Base-by-base conservation (phyloP, 2,329 filamentous ascomycete genomes). In the Dothiorella sarmentorum region DNA sequence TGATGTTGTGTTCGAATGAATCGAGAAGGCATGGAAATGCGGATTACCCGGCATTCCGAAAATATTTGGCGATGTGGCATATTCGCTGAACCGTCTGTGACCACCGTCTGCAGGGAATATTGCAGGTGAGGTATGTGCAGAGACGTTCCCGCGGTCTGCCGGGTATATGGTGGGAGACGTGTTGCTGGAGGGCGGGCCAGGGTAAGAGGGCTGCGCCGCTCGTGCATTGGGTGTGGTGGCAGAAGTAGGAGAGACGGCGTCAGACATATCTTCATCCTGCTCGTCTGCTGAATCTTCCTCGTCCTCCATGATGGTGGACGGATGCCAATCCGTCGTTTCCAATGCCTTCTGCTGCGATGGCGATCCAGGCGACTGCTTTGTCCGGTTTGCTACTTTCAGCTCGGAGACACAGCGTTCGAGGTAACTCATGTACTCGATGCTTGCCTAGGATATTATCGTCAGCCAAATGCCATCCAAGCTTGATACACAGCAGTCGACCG, bases 381-480 rank as follows among this genome's bases (percentile, higher is more conserved):
- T 35, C 24, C 45, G 35, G 11, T 43, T 51, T 7, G 56, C 43
- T 18, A 29, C 58, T 71, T 96, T 91, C 58, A 97, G 80, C 67
- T 93, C 89, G 29, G 81, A 74, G 35, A 97, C 85, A 67, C 93
- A 97, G 69, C 91, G 87, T 71, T 97, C 90, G 13, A 99, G 83
- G 70, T 99, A 99, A 61, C 90, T 88, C 63, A 97, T 85, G 67
- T 99, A 97, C 67, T 97, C 94, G 61, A 97, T 97, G 45, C 91
- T 94, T 4, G 93, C 93, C 91, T 96, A 63, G 29, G 10, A 24
- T 33, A 37, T 59, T 9, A 7, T 49, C 11, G 24, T 40, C 24
- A 42, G 35, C 38, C 22, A 44, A 45, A 18, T 33, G 22, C 7
- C 11, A n/a, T 4, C 15, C 18, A 24, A 29, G 35, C 35, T 43